Conservation (phyloP, 495 filamentous ascomycete genomes). For the Daldinia bambusicola region DNA sequence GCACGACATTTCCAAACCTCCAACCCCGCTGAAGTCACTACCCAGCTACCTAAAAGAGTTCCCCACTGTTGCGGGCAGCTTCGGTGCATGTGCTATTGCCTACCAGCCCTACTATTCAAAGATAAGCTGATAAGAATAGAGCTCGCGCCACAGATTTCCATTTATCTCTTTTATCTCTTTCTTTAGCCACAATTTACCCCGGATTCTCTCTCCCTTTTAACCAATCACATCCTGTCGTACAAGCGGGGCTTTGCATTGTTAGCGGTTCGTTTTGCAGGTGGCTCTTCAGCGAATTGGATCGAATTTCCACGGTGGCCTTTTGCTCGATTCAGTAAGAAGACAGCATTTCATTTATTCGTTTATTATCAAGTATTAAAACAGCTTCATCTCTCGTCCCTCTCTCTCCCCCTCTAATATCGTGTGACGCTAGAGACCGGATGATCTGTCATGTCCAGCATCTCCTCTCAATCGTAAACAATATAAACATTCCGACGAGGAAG, state of each 20-base stretch:
- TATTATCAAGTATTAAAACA: too few relatives aligned
- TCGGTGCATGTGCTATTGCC: background rate
- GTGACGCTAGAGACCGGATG: conserved; percentile 17
- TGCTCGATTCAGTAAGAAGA: conserved; percentile 39
- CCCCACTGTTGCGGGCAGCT: background rate
- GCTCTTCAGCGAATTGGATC: conserved; percentile 32
- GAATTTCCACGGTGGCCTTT: conserved; percentile 54
- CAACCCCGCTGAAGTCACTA: conserved; percentile 41
- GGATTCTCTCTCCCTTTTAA: conserved; percentile 26
- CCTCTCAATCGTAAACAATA: conserved; percentile 25
- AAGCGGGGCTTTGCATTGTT: background rate
- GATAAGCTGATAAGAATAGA: conserved; percentile 13
- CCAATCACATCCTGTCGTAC: conserved; percentile 18
- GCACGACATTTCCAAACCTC: conserved; percentile 15
- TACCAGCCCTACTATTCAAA: background rate
- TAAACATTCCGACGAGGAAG: background rate
- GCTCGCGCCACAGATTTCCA: conserved; percentile 44
- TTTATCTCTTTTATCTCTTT: background rate
- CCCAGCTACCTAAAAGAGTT: background rate
- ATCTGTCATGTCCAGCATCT: conserved; percentile 31
- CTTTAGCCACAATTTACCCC: conserved; percentile 42
- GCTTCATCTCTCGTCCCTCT: conserved; percentile 12
- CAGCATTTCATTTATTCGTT: conserved; percentile 31
- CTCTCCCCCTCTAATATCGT: too few relatives aligned
- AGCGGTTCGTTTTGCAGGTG: background rate